phyloP scores from a whole-genome alignment of 2,329 filamentous ascomycete genomes.

The Fusarium clavum region DNA sequence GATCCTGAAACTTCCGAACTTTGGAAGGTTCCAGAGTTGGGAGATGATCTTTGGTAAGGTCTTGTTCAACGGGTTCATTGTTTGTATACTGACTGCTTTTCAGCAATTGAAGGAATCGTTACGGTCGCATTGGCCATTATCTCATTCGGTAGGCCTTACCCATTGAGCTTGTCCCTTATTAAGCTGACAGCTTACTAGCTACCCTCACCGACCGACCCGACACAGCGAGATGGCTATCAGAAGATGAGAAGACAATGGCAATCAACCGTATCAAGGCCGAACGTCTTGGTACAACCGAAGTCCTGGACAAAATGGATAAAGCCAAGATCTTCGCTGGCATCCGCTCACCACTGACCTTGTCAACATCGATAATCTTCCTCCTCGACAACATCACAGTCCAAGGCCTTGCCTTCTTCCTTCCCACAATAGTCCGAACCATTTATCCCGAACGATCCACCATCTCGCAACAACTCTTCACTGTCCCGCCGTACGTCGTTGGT shows the following conservation, averaged over 20 bases:
- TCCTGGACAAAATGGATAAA: conserved; percentile 68
- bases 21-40: conserved; percentile 69
- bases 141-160: not conserved
- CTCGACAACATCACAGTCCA: conserved; percentile 78
- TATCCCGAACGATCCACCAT: conserved; percentile 68
- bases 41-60: conserved; percentile 70
- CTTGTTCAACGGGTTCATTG: too few relatives aligned
- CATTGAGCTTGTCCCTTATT: rapidly evolving
- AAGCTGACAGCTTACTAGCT: conserved; percentile 49
- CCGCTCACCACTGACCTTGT: conserved; percentile 66
- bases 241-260: conserved; percentile 72
- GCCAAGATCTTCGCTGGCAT: conserved; percentile 71
- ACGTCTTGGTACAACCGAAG: conserved; percentile 67
- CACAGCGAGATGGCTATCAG: conserved; percentile 72
- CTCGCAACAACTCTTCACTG: conserved; percentile 75
- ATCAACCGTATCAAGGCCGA: conserved; percentile 70
- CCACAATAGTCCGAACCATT: conserved; percentile 77
- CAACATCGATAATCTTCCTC: conserved; percentile 69
- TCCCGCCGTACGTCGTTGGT: conserved; percentile 77
- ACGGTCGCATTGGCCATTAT: conserved; percentile 64
- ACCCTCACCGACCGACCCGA: conserved; percentile 75
- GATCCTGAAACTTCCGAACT: conserved; percentile 68
- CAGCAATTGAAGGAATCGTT: conserved; percentile 74
- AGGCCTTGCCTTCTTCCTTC: conserved; percentile 77
- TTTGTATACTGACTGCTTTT: not conserved